A percentile compares a stretch with the other conserved stretches of the same genome.
phyloP scores from a whole-genome alignment of 495 filamentous ascomycete genomes.

The Neurospora intermedia region DNA sequence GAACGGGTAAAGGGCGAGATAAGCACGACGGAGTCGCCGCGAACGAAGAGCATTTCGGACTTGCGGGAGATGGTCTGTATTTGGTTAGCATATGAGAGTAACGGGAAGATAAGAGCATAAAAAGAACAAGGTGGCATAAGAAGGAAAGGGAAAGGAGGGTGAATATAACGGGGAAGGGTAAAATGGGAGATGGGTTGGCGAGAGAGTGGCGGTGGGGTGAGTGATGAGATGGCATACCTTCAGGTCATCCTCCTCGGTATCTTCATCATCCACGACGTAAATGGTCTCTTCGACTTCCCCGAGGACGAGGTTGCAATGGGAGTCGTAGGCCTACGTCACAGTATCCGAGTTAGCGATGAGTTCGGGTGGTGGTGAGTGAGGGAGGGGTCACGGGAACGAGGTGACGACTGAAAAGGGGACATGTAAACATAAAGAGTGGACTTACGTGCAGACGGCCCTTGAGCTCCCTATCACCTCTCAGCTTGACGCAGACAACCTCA shows the following conservation, averaged over 20 bases:
- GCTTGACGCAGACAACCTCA: constrained; percentile 93
- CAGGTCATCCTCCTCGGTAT: constrained; percentile 51
- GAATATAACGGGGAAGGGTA: no score
- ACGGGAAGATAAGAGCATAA: no score
- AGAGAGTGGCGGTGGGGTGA: no score
- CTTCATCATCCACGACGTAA: constrained; percentile 82
- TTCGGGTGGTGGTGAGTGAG: not conserved
- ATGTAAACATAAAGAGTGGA: constrained; percentile 3
- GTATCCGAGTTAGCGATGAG: not conserved
- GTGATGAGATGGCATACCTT: constrained; percentile 12
- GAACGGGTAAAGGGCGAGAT: constrained; percentile 63
- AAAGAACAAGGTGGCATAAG: no score
- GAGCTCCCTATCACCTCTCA: constrained; percentile 88
- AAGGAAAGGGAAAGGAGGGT: no score
- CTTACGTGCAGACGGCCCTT: constrained; percentile 88
- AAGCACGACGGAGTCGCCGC: constrained; percentile 95
- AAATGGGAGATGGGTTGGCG: no score
- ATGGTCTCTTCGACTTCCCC: constrained; percentile 97
- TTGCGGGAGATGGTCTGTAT: constrained; percentile 86
- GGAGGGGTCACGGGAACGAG: not conserved
- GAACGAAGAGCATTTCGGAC: constrained; percentile 97
- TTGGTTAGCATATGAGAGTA: not conserved
- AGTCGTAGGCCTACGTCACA: constrained; percentile 78
- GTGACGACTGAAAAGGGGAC: not conserved
- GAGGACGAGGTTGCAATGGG: constrained; percentile 95